Conservation (phyloP, 2,329 filamentous ascomycete genomes). For the Alternaria arborescens region DNA sequence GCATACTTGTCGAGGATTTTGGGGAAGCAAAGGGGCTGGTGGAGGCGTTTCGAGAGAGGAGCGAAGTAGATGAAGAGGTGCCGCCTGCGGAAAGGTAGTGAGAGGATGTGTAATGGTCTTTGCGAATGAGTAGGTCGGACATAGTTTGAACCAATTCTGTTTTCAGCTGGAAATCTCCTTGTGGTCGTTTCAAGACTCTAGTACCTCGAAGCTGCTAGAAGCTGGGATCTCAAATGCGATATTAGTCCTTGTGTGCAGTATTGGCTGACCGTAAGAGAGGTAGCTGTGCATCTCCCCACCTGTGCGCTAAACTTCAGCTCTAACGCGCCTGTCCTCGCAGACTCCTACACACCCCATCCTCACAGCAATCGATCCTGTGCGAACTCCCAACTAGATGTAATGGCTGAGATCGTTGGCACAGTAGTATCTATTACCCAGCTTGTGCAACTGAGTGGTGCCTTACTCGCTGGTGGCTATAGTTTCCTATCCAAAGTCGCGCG, state of each 20-base stretch:
- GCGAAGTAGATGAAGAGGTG: neutral
- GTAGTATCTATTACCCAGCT: too few relatives aligned
- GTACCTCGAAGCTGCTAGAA: neutral
- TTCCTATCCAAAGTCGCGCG: too few relatives aligned
- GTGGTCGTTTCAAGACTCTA: neutral
- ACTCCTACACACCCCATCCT: too few relatives aligned
- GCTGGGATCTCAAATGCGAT: neutral
- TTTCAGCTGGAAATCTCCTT: neutral
- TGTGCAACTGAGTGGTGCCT: too few relatives aligned
- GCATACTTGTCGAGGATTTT: conserved; percentile 28
- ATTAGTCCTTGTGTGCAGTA: neutral
- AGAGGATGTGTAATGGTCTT: conserved; percentile 1
- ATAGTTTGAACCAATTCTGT: neutral
- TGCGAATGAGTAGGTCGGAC: neutral
- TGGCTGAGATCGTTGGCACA: too few relatives aligned
- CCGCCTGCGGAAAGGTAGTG: neutral
- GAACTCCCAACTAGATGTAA: too few relatives aligned
- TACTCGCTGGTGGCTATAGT: too few relatives aligned
- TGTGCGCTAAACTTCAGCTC: too few relatives aligned
- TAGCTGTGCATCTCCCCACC: too few relatives aligned
- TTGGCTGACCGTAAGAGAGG: too few relatives aligned
- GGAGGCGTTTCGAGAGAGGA: conserved; percentile 9
- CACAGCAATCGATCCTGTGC: too few relatives aligned
- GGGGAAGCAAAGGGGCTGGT: conserved; percentile 26
- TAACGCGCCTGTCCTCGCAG: too few relatives aligned